Conservation (phyloP, 768 basidiomycete genomes). For the Saitozyma podzolica region DNA sequence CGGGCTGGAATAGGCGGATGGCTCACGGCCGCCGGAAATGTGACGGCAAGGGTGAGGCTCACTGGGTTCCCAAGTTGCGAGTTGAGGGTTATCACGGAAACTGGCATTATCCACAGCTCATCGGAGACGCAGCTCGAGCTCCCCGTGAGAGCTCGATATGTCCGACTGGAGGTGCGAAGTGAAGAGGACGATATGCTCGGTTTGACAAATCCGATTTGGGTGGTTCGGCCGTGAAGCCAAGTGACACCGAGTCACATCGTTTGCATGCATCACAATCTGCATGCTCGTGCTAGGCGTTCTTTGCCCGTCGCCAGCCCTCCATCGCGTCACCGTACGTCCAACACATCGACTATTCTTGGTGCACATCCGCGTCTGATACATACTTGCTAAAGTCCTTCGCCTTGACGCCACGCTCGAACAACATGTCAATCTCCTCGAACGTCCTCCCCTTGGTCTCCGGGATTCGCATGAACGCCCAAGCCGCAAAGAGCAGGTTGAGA, state of each 20-base stretch:
- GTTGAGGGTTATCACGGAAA: neutral
- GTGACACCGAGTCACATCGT: no score
- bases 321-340: no score
- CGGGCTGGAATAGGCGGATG: neutral
- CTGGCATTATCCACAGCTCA: neutral
- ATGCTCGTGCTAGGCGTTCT: no score
- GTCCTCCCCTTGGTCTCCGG: slow-evolving; percentile 29
- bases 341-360: neutral
- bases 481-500: slow-evolving; percentile 5
- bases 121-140: neutral
- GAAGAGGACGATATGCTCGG: neutral
- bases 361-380: neutral
- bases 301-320: no score
- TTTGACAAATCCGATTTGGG: neutral
- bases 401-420: neutral
- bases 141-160: neutral
- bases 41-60: neutral
- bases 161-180: neutral
- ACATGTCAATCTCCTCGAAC: neutral
- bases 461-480: slow-evolving; percentile 30
- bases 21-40: neutral
- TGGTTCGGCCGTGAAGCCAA: neutral
- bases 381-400: neutral
- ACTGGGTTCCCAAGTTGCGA: neutral
- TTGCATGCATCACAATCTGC: no score